phyloP scores from a whole-genome alignment of 73 alveolate species.

The Tetrahymena borealis region DNA sequence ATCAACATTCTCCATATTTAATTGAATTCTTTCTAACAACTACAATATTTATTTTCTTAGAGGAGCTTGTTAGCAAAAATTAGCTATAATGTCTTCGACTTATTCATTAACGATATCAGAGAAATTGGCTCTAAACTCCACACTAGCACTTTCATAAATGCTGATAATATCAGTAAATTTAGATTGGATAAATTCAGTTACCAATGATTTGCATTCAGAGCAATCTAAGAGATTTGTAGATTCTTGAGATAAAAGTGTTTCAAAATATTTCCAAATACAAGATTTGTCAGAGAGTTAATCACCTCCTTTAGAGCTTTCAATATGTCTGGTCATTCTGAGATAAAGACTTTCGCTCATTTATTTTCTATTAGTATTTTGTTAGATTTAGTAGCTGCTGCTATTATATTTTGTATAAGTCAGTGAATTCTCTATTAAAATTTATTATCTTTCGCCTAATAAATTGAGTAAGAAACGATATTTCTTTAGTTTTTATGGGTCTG shows the following conservation, averaged over 20 bases:
- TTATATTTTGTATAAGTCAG: neutral
- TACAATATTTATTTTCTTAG: neutral
- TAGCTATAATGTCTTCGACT: neutral
- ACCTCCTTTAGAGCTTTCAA: neutral
- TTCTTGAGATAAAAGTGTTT: neutral
- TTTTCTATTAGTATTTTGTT: neutral
- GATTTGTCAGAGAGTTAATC: neutral
- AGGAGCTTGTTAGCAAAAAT: neutral
- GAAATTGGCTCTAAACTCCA: neutral
- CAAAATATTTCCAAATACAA: neutral
- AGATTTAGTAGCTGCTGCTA: neutral
- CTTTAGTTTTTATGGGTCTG: neutral
- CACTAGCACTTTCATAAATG: neutral
- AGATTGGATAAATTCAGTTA: neutral
- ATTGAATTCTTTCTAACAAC: neutral
- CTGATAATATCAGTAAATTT: neutral
- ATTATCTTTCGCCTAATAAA: neutral
- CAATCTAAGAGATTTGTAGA: neutral
- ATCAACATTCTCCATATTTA: neutral
- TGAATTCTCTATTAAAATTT: neutral
- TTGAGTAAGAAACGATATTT: neutral
- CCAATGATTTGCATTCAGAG: neutral
- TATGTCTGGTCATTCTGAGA: neutral
- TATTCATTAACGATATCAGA: neutral
- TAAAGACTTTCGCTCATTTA: neutral